Conservation (phyloP, 1,284 basidiomycete species). For the Sporisorium graminicola region DNA sequence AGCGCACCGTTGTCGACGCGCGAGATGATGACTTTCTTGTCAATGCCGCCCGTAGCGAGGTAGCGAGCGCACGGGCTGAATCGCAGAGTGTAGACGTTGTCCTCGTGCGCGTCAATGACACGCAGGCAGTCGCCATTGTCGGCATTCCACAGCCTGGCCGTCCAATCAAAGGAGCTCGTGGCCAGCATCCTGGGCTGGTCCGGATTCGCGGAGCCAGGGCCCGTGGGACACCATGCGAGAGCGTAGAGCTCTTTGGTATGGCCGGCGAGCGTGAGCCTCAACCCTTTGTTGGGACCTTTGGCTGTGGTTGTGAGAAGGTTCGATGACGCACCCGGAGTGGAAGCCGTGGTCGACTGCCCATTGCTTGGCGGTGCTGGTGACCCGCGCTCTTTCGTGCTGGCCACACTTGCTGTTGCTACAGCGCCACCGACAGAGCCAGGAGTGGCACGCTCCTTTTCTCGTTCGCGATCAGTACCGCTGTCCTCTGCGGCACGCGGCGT, state of each 20-base stretch:
- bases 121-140: slow-evolving; percentile 65
- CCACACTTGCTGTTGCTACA: slow-evolving; percentile 2
- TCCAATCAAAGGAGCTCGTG: slow-evolving; percentile 66
- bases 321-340: slow-evolving; percentile 11
- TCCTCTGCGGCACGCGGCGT: slow-evolving; percentile 36
- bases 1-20: slow-evolving; percentile 55
- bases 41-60: slow-evolving; percentile 67
- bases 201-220: slow-evolving; percentile 55
- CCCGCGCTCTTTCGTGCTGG: slow-evolving; percentile 25
- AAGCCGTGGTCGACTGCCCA: slow-evolving; percentile 21
- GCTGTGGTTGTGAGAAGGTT: slow-evolving; percentile 31
- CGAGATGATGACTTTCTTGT: slow-evolving; percentile 60
- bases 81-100: slow-evolving; percentile 64
- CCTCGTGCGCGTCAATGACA: slow-evolving; percentile 62
- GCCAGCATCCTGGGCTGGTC: slow-evolving; percentile 66
- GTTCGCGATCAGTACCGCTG: slow-evolving; percentile 30
- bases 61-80: slow-evolving; percentile 66
- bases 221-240: slow-evolving; percentile 64
- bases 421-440: slow-evolving; percentile 27
- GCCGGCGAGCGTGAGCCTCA: slow-evolving; percentile 54
- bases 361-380: slow-evolving; percentile 40
- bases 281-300: slow-evolving; percentile 53
- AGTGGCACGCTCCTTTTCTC: slow-evolving; percentile 47
- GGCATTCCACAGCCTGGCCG: slow-evolving; percentile 67
- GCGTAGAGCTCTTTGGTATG: slow-evolving; percentile 68